These are phyloP conservation scores for Kalmusia sp. DNA, from an alignment of 2,329 filamentous ascomycete genomes.

Conservation along the genomic window DNA sequence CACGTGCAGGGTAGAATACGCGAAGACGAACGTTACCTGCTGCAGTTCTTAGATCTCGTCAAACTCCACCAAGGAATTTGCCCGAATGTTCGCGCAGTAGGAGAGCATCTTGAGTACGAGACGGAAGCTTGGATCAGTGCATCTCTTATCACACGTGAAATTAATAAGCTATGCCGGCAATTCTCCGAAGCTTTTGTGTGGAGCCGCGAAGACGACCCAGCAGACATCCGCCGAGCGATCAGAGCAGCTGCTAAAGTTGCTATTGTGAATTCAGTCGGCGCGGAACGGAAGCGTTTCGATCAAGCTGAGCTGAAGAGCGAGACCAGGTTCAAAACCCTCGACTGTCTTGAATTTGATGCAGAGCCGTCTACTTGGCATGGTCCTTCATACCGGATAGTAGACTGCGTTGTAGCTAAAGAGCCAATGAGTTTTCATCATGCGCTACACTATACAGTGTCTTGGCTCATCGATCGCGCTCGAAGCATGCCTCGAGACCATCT, in stretches of 20 bases:
- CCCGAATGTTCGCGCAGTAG: conserved; percentile 88
- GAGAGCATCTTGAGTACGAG: conserved; percentile 97
- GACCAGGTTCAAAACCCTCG: conserved; percentile 78
- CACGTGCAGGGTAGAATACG: conserved; percentile 88
- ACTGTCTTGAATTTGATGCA: conserved; percentile 80
- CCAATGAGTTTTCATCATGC: conserved; percentile 97
- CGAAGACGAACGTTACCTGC: conserved; percentile 82
- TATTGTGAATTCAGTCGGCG: conserved; percentile 87
- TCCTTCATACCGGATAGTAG: conserved; percentile 68
- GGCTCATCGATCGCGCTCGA: conserved; percentile 90
- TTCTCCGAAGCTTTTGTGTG: conserved; percentile 86
- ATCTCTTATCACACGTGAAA: conserved; percentile 90
- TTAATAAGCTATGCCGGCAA: conserved; percentile 89
- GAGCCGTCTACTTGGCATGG: conserved; percentile 36
- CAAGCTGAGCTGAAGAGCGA: conserved; percentile 89
- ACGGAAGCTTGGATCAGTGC: conserved; percentile 98
- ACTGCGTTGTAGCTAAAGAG: conserved; percentile 86
- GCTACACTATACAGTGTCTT: conserved; percentile 93
- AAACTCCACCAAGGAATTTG: conserved; percentile 98
- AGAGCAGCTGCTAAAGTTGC: conserved; percentile 79
- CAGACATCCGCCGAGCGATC: conserved; percentile 74
- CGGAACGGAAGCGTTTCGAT: conserved; percentile 85
- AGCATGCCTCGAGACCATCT: conserved; percentile 73
- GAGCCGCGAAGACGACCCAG: conserved; percentile 68
- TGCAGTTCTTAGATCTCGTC: conserved; percentile 94